Evolutionary conservation across 148 eudicot species (phyloP).

Genomic region (Persicaria maculosa): DNA sequence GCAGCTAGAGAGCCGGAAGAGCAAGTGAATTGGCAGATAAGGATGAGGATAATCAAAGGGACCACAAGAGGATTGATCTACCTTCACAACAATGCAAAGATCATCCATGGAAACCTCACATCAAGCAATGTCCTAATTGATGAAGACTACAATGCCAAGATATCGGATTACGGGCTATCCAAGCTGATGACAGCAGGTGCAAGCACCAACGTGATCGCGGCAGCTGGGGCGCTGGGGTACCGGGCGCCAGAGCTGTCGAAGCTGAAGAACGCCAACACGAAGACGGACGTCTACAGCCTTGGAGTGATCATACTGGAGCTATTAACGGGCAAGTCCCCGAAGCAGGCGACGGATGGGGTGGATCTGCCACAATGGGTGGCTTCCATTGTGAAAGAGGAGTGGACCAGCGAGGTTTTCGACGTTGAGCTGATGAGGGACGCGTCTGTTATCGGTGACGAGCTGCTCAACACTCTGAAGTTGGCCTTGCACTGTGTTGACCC

Average conservation of each 20-base stretch:
- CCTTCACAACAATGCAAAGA: slow-evolving; percentile 59
- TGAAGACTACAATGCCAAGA: slow-evolving; percentile 38
- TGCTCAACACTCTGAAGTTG: slow-evolving; percentile 68
- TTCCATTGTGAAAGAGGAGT: slow-evolving; percentile 73
- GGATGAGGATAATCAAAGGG: slow-evolving; percentile 68
- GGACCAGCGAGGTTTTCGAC: slow-evolving; percentile 90
- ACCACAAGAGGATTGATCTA: slow-evolving; percentile 53
- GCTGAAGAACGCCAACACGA: slow-evolving; percentile 71
- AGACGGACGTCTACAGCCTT: slow-evolving; percentile 74
- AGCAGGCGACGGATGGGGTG: slow-evolving; percentile 63
- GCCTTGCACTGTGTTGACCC: slow-evolving; percentile 89
- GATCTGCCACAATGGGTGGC: slow-evolving; percentile 95
- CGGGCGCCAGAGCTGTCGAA: slow-evolving; percentile 86
- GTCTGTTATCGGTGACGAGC: slow-evolving; percentile 60
- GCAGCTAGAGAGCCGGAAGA: slow-evolving; percentile 57
- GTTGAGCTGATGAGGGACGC: slow-evolving; percentile 75
- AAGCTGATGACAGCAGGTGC: slow-evolving; percentile 73
- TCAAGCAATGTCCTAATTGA: slow-evolving; percentile 81
- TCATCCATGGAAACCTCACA: slow-evolving; percentile 78
- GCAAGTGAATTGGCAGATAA: slow-evolving; percentile 55
- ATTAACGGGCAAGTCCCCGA: slow-evolving; percentile 76
- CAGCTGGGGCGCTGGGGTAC: slow-evolving; percentile 80
- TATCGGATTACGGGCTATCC: slow-evolving; percentile 75
- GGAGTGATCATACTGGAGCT: slow-evolving; percentile 80
- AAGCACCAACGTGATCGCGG: slow-evolving; percentile 61